These are phyloP conservation scores for Cryptosporidium andersoni DNA, from an alignment of 169 alveolate genomes.

Conservation along the genomic window DNA sequence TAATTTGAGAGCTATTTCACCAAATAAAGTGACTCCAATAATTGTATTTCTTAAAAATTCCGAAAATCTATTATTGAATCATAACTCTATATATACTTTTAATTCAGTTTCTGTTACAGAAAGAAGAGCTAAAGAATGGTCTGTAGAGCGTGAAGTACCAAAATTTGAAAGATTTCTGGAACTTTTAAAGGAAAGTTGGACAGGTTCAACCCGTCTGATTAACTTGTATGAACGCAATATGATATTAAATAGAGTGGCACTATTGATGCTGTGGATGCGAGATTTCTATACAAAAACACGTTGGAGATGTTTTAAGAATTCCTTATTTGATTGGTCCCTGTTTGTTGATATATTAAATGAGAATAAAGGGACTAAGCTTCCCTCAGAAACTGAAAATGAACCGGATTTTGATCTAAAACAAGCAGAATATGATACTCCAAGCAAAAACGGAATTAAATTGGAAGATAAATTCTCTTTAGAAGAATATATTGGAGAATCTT, in stretches of 20 bases:
- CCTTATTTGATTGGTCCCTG: slow-evolving; percentile 17
- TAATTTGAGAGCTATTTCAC: slow-evolving; percentile 18
- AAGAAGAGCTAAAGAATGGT: neutral
- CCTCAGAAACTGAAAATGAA: neutral
- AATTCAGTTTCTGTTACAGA: neutral
- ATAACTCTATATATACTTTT: neutral
- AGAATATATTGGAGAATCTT: neutral
- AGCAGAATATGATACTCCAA: neutral
- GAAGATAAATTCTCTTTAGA: neutral
- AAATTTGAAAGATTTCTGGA: slow-evolving; percentile 4
- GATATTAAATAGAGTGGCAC: slow-evolving; percentile 16
- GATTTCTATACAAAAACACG: slow-evolving; percentile 31
- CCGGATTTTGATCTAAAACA: neutral
- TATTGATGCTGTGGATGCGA: slow-evolving; percentile 16
- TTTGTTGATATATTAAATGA: neutral
- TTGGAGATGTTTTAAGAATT: slow-evolving; percentile 12
- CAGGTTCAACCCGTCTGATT: slow-evolving; percentile 4
- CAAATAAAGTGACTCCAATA: neutral
- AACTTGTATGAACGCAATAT: slow-evolving; percentile 44
- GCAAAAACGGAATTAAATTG: neutral
- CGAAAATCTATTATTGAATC: neutral
- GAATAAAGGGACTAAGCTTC: neutral
- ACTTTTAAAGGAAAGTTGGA: slow-evolving; percentile 3
- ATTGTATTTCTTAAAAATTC: slow-evolving; percentile 2
- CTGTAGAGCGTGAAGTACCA: slow-evolving; percentile 27